Evolutionary conservation across 805 yeast genomes (phyloP).

Genomic region (Geotrichum ghanense): DNA sequence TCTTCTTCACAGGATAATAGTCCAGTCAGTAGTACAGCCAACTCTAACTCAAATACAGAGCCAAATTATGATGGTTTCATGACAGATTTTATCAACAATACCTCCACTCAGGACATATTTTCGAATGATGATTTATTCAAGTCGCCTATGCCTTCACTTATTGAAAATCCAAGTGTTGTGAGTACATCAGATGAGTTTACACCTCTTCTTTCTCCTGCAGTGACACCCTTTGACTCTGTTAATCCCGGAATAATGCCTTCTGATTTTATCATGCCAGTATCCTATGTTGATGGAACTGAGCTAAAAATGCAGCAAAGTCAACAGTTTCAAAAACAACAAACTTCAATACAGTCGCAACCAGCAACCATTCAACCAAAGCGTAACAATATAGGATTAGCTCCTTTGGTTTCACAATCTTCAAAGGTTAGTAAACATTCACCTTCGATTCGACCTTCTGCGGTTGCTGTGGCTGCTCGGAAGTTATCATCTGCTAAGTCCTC

Average conservation of each 20-base stretch:
- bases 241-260: constrained; percentile 5
- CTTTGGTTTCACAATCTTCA: not conserved
- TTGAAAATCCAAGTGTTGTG: not conserved
- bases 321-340: not conserved
- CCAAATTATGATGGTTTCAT: not conserved
- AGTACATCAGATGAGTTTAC: constrained; percentile 33
- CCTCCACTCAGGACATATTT: not conserved
- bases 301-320: not conserved
- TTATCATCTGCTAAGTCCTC: constrained; percentile 8
- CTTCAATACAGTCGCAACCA: not conserved
- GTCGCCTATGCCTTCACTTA: not conserved
- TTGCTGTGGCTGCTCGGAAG: too few relatives aligned
- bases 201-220: constrained; percentile 68
- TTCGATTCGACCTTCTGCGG: constrained; percentile 6
- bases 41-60: not conserved
- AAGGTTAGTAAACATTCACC: constrained; percentile 13
- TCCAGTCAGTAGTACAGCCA: too few relatives aligned
- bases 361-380: not conserved
- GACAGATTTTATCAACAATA: not conserved
- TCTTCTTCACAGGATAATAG: not conserved
- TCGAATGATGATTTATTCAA: not conserved
- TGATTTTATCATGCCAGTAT: constrained; percentile 14
- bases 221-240: constrained; percentile 42
- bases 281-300: constrained; percentile 3
- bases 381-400: not conserved